These are phyloP conservation scores for Aspergillus sp. DNA, from an alignment of 2,329 filamentous ascomycete species.

Conservation along the genomic window DNA sequence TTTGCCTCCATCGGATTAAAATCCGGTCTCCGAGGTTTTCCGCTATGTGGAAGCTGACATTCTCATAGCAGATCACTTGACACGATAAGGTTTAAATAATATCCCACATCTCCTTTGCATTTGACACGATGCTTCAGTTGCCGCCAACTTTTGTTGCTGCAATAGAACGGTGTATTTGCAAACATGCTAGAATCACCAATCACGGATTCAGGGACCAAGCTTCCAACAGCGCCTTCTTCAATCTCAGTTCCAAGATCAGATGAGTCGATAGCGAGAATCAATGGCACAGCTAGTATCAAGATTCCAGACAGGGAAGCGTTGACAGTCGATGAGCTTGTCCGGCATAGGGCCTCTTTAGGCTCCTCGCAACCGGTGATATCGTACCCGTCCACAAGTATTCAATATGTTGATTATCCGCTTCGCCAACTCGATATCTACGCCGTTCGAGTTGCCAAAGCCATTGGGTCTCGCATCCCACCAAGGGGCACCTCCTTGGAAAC, in stretches of 20 bases:
- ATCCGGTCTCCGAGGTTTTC: not conserved
- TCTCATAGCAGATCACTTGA: no score
- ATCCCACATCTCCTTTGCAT: not conserved
- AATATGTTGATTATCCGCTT: constrained; percentile 43
- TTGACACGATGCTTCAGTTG: no score
- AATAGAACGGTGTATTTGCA: not conserved
- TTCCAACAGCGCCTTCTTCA: not conserved
- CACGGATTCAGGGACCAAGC: not conserved
- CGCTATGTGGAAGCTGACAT: not conserved
- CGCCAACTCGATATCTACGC: constrained; percentile 37
- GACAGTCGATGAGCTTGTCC: constrained; percentile 35
- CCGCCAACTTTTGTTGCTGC: no score
- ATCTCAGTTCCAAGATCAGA: not conserved
- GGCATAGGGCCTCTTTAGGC: constrained; percentile 28
- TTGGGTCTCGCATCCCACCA: constrained; percentile 14
- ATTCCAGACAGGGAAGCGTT: constrained; percentile 7
- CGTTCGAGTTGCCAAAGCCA: constrained; percentile 23
- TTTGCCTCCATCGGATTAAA: not conserved
- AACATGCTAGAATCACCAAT: not conserved
- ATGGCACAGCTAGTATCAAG: not conserved
- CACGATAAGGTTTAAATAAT: not conserved
- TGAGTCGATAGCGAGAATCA: constrained; percentile 1
- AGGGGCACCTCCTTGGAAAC: constrained; percentile 19
- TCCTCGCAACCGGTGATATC: constrained; percentile 33
- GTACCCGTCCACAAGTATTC: constrained; percentile 38